These are phyloP conservation scores for Clonostachys sp. DNA, from an alignment of 2,329 filamentous ascomycete genomes.

Conservation along the genomic window DNA sequence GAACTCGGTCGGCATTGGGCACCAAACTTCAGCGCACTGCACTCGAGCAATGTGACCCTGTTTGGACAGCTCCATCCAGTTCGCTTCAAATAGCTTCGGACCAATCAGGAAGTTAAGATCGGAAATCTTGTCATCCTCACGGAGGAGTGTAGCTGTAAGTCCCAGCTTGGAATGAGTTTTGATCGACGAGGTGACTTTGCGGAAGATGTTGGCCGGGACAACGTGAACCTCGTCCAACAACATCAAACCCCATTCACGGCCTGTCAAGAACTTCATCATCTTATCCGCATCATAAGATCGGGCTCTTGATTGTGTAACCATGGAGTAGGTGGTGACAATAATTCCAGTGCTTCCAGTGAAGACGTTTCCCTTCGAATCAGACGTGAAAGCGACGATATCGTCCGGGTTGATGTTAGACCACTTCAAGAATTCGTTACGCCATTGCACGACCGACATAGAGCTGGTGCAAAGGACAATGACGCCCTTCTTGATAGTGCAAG, in stretches of 20 bases:
- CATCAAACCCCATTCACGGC: slow-evolving; percentile 94
- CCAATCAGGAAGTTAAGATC: slow-evolving; percentile 97
- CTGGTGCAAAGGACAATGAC: slow-evolving; percentile 94
- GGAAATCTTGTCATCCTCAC: slow-evolving; percentile 97
- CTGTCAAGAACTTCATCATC: slow-evolving; percentile 92
- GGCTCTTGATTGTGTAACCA: slow-evolving; percentile 90
- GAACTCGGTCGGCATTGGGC: slow-evolving; percentile 97
- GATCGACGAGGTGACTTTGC: slow-evolving; percentile 87
- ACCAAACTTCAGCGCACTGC: slow-evolving; percentile 98
- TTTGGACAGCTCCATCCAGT: slow-evolving; percentile 98
- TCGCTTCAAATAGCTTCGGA: slow-evolving; percentile 95
- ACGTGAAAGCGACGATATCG: slow-evolving; percentile 92
- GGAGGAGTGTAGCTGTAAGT: slow-evolving; percentile 84
- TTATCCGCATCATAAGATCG: slow-evolving; percentile 90
- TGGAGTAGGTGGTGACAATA: slow-evolving; percentile 96
- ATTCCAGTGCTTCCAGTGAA: slow-evolving; percentile 91
- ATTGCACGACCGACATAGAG: slow-evolving; percentile 96
- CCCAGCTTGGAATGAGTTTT: slow-evolving; percentile 95
- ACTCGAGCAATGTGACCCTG: slow-evolving; percentile 96
- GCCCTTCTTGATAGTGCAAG: slow-evolving; percentile 96
- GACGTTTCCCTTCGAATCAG: slow-evolving; percentile 74
- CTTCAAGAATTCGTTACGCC: slow-evolving; percentile 93
- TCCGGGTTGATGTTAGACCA: slow-evolving; percentile 95
- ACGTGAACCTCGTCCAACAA: slow-evolving; percentile 97
- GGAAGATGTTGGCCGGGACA: slow-evolving; percentile 92